Conservation (phyloP, 257 asterid genomes). For the Plantago elongata region DNA sequence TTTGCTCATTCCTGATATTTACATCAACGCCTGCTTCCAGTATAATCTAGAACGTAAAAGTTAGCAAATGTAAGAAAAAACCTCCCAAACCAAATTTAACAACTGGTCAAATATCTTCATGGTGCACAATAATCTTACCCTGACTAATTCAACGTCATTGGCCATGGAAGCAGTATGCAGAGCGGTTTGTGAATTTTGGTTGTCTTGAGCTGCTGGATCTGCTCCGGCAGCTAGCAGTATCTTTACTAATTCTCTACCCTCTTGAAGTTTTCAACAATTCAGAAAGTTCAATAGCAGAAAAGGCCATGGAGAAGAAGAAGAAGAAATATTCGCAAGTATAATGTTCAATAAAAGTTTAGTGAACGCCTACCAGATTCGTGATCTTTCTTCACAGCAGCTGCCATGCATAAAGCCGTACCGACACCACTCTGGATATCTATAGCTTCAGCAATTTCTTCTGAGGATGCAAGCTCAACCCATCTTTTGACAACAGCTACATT, state of each 20-base stretch:
- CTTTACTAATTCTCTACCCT: slow-evolving; percentile 85
- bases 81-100: not conserved
- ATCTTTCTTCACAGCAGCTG: slow-evolving; percentile 84
- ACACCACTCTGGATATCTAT: slow-evolving; percentile 81
- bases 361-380: slow-evolving; percentile 73
- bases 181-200: slow-evolving; percentile 84
- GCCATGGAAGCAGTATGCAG: slow-evolving; percentile 95
- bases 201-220: slow-evolving; percentile 82
- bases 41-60: slow-evolving; percentile 52
- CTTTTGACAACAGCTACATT: slow-evolving; percentile 83
- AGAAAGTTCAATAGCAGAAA: slow-evolving; percentile 22
- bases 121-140: slow-evolving; percentile 44
- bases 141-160: slow-evolving; percentile 83
- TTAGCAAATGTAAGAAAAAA: slow-evolving; percentile 11
- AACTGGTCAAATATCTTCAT: too few relatives aligned
- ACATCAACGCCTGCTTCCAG: slow-evolving; percentile 96
- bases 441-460: slow-evolving; percentile 66
- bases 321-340: slow-evolving; percentile 10
- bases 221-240: slow-evolving; percentile 89
- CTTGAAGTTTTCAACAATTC: slow-evolving; percentile 32
- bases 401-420: slow-evolving; percentile 98
- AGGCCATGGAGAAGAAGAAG: slow-evolving; percentile 7
- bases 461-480: slow-evolving; percentile 90
- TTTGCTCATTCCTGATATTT: slow-evolving; percentile 78
- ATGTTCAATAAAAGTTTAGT: slow-evolving; percentile 8